Evolutionary conservation across 345 rosid species (phyloP).

Genomic region (Populus davidiana): DNA sequence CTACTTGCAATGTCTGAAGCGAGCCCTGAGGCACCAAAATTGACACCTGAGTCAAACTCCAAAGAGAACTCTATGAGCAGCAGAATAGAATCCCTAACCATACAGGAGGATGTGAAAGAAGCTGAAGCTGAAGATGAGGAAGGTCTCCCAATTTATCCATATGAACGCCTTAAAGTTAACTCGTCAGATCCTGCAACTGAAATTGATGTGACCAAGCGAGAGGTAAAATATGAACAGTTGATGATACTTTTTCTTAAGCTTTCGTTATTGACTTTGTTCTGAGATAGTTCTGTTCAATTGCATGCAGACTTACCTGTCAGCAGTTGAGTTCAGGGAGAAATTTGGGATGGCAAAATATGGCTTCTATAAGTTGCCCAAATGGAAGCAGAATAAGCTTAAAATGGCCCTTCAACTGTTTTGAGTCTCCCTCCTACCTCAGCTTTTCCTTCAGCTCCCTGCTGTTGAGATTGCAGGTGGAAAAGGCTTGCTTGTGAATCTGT

Average conservation of each 20-base stretch:
- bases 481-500: constrained; percentile 33
- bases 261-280: not conserved
- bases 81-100: constrained; percentile 74
- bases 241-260: not conserved
- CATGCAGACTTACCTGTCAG: constrained; percentile 70
- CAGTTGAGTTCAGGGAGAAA: constrained; percentile 79
- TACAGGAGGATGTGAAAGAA: constrained; percentile 85
- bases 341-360: constrained; percentile 79
- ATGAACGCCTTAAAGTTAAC: constrained; percentile 67
- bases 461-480: constrained; percentile 36
- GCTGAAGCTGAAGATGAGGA: constrained; percentile 93
- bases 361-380: constrained; percentile 84
- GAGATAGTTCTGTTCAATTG: constrained; percentile 4
- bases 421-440: constrained; percentile 27
- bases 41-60: constrained; percentile 48
- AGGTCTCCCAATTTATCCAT: constrained; percentile 71
- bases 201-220: constrained; percentile 92
- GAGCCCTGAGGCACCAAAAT: constrained; percentile 47
- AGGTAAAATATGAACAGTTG: constrained; percentile 46
- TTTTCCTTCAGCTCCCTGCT: constrained; percentile 30
- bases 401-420: constrained; percentile 80
- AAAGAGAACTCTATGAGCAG: constrained; percentile 66
- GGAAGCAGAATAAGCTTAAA: constrained; percentile 99
- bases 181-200: constrained; percentile 67
- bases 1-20: constrained; percentile 37